A percentile compares a stretch with the other conserved stretches of the same genome.
phyloP scores from a whole-genome alignment of 2,329 filamentous ascomycete species.

The Beauveria australis region DNA sequence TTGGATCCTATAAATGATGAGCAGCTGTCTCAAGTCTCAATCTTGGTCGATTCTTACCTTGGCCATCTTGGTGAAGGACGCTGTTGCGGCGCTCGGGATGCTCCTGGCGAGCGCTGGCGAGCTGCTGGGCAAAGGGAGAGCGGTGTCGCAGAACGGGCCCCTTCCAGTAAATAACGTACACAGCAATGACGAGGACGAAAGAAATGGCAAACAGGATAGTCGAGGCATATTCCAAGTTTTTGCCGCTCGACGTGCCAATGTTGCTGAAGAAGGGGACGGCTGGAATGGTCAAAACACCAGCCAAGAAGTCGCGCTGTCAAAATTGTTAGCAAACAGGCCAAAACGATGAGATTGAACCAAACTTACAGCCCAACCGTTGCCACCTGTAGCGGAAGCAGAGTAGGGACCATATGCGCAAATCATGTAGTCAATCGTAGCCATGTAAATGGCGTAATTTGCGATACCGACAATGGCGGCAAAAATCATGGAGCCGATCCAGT shows the following conservation, averaged over 20 bases:
- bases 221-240: conserved; percentile 50
- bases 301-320: conserved; percentile 54
- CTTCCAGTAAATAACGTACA: conserved; percentile 60
- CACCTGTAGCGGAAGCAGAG: conserved; percentile 65
- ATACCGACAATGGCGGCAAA: conserved; percentile 61
- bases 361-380: conserved; percentile 56
- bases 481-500: conserved; percentile 62
- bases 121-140: conserved; percentile 57
- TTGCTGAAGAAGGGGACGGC: conserved; percentile 57
- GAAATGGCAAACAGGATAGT: conserved; percentile 58
- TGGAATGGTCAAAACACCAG: conserved; percentile 62
- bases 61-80: conserved; percentile 16
- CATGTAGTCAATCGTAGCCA: conserved; percentile 73
- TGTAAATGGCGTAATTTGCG: conserved; percentile 67
- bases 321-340: neutral
- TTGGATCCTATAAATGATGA: conserved; percentile 19
- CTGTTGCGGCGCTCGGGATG: conserved; percentile 24
- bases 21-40: neutral
- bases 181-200: conserved; percentile 50
- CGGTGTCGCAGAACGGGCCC: conserved; percentile 51
- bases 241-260: conserved; percentile 37
- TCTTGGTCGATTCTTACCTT: neutral
- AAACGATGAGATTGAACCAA: neutral
- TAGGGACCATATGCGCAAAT: conserved; percentile 66
- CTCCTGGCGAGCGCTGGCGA: conserved; percentile 37